Evolutionary conservation across 2,329 filamentous ascomycete species (phyloP).

Genomic region (Epichloe hybrida): DNA sequence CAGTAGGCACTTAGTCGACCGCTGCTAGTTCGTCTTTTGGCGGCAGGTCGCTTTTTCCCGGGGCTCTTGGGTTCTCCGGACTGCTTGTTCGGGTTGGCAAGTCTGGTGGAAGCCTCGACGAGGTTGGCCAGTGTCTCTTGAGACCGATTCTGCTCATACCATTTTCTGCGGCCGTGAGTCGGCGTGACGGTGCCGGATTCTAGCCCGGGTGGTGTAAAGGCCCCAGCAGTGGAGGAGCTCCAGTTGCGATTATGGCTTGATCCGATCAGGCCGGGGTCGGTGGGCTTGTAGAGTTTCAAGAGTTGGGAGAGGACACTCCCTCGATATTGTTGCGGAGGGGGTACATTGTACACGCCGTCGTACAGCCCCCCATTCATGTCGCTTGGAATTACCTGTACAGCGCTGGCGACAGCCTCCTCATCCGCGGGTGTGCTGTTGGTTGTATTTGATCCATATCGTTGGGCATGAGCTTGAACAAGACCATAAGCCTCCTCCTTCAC

Average conservation of each 20-base stretch:
- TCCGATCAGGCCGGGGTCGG: conserved; percentile 12
- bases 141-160: conserved; percentile 35
- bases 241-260: conserved; percentile 12
- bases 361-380: conserved; percentile 27
- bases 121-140: conserved; percentile 33
- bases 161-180: conserved; percentile 28
- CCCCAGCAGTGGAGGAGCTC: conserved; percentile 16
- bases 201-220: conserved; percentile 19
- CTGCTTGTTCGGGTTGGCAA: conserved; percentile 10
- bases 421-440: conserved; percentile 4
- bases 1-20: conserved; percentile 24
- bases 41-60: conserved; percentile 20
- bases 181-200: conserved; percentile 27
- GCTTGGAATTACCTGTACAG: conserved; percentile 10
- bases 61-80: conserved; percentile 8
- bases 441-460: conserved; percentile 10
- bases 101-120: conserved; percentile 29
- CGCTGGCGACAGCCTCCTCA: conserved; percentile 7
- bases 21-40: conserved; percentile 24
- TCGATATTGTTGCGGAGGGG: conserved; percentile 27
- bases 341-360: conserved; percentile 28
- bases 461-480: conserved; percentile 29
- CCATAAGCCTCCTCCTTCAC: conserved; percentile 25
- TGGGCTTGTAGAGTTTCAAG: conserved; percentile 31
- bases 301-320: conserved; percentile 33